Evolutionary conservation across 2,329 filamentous ascomycete genomes (phyloP), one percentile per base, ranked within the genome.

Genomic region (Clarireedia hainanense): DNA sequence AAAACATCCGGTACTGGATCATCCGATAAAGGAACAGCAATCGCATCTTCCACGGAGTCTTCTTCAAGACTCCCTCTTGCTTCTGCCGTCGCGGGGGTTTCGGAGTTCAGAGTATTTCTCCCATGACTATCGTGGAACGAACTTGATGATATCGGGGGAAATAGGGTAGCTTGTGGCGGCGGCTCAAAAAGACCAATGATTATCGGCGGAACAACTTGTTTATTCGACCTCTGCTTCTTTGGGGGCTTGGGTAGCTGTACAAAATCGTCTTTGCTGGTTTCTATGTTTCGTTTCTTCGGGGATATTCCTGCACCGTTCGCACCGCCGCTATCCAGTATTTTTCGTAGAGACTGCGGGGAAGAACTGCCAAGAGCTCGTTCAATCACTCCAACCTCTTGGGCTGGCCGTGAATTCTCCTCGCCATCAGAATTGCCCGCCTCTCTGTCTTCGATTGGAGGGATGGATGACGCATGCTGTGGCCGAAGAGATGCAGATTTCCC

Each of bases 141-240:
- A 47, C 71, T 75, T 5, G 80, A 80, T 5, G 79, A 75, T 57
- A 85, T 85, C 9, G 82, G 82, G 3, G 83, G 81, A 60, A 85
- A 84, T n/a, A 84, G 71, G 43, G 80, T 49, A n/a, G 80, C 77
- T 57, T 69, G 66, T 3, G 80, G 81, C 2, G 82, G 82, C 2
- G 81, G 82, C 61, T 84, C 80, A 61, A 80, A 77, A 5, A 86
- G 72, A 50, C 81, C 82, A 58, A 82, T 83, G 66, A 85, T 85
- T 59, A 85, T 85, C 52, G 82, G 82, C 7, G 83, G 83, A 65
- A 83, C 79, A 50, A 78, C 72, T 63, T 80, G 77, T 12, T 76
- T 73, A 3, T 69, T 61, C 15, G 81, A 77, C 66, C 81, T 84
- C 62, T 82, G 80, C 65, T 84, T 85, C 72, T 84, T 84, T 48